Evolutionary conservation across 1,284 basidiomycete genomes (phyloP).

Genomic region (Singerocomus inundabilis): DNA sequence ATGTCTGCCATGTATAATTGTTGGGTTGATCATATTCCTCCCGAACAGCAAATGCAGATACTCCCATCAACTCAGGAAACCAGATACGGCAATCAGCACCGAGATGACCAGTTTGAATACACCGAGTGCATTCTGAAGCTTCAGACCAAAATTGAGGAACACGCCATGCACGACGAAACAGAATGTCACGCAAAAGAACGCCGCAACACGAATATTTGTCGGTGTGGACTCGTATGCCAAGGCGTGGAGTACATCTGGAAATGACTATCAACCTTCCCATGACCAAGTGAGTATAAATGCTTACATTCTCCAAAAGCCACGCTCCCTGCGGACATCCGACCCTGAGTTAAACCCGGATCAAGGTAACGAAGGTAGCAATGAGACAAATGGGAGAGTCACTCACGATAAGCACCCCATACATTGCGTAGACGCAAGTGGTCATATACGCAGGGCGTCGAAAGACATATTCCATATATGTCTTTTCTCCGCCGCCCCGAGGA

Average conservation of each 20-base stretch:
- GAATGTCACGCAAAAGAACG: conserved; percentile 55
- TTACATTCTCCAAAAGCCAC: conserved; percentile 69
- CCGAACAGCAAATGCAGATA: conserved; percentile 45
- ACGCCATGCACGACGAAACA: conserved; percentile 58
- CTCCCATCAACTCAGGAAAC: conserved; percentile 54
- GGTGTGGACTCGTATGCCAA: conserved; percentile 43
- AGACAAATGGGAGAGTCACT: conserved; percentile 17
- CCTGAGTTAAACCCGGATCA: conserved; percentile 29
- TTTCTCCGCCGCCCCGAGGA: conserved; percentile 72
- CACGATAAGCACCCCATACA: conserved; percentile 61
- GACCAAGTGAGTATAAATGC: background rate
- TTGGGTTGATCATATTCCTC: conserved; percentile 45
- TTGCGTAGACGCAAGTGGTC: conserved; percentile 56
- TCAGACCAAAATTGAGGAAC: conserved; percentile 55
- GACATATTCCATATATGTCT: conserved; percentile 73
- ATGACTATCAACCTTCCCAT: background rate
- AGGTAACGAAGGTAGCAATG: background rate
- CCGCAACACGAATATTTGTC: conserved; percentile 49
- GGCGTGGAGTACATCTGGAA: conserved; percentile 54
- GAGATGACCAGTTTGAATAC: conserved; percentile 62
- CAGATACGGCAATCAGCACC: conserved; percentile 55
- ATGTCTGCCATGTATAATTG: conserved; percentile 51
- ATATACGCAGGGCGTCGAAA: conserved; percentile 64
- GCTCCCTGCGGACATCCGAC: conserved; percentile 53
- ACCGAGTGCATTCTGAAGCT: conserved; percentile 66